These are phyloP conservation scores for Phalaenopsis aphrodite DNA, from an alignment of 106 monocot species.

Conservation along the genomic window DNA sequence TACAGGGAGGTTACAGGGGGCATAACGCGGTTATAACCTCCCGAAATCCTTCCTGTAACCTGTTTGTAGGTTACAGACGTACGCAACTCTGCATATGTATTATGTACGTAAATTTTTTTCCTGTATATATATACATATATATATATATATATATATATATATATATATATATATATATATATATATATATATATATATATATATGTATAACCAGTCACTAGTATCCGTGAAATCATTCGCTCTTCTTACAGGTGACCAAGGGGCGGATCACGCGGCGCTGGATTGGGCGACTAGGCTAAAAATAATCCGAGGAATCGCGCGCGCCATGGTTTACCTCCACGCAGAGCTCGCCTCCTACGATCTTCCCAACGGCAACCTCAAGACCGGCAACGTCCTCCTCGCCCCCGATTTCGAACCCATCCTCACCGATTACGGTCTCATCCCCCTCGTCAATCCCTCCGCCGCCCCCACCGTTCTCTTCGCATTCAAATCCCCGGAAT, in stretches of 20 bases:
- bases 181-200: too few species aligned
- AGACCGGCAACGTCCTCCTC: slow-evolving; percentile 49
- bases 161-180: too few species aligned
- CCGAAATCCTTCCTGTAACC: too few species aligned
- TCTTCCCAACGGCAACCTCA: slow-evolving; percentile 56
- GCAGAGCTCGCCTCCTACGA: slow-evolving; percentile 25
- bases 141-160: too few species aligned
- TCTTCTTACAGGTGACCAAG: slow-evolving; percentile 28
- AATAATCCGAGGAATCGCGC: slow-evolving; percentile 37
- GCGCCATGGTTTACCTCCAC: slow-evolving; percentile 36
- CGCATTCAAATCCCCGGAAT: slow-evolving; percentile 49
- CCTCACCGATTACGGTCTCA: slow-evolving; percentile 17
- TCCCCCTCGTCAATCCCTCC: slow-evolving; percentile 25
- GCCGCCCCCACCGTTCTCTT: slow-evolving; percentile 19
- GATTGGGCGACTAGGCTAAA: slow-evolving; percentile 38
- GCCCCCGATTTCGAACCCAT: slow-evolving; percentile 29
- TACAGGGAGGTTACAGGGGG: too few species aligned
- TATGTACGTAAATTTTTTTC: too few species aligned
- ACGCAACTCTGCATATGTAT: too few species aligned
- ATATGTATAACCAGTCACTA: too few species aligned
- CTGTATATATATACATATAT: too few species aligned
- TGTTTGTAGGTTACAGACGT: too few species aligned
- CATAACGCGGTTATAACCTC: too few species aligned
- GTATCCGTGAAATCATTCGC: not conserved
- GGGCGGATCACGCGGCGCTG: slow-evolving; percentile 28